These are phyloP conservation scores for Mycosarcoma mackinlayi DNA, from an alignment of 1,284 basidiomycete genomes.

Conservation along the genomic window DNA sequence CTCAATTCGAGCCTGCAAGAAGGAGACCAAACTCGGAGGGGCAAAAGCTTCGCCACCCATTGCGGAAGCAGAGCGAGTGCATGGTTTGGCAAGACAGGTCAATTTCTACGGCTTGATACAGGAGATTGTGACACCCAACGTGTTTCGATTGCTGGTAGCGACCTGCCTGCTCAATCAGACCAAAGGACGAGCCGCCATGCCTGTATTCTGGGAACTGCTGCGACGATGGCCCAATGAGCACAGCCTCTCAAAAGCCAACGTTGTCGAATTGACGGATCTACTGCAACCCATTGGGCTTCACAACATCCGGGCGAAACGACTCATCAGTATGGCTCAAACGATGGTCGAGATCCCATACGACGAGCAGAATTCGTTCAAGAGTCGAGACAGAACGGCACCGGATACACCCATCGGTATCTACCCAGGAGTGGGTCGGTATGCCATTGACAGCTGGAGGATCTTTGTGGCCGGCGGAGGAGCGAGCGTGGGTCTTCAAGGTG, in stretches of 20 bases:
- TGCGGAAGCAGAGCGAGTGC: constrained; percentile 20
- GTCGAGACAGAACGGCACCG: constrained; percentile 24
- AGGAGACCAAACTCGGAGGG: neutral
- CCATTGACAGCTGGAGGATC: constrained; percentile 43
- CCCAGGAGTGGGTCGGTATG: constrained; percentile 41
- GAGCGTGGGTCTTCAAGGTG: constrained; percentile 16
- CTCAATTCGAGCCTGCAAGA: neutral
- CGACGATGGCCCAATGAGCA: constrained; percentile 33
- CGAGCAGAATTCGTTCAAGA: constrained; percentile 23
- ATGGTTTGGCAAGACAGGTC: constrained; percentile 22
- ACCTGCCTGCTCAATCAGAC: constrained; percentile 49
- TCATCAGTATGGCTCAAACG: constrained; percentile 26
- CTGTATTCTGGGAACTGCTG: constrained; percentile 34
- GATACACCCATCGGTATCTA: constrained; percentile 34
- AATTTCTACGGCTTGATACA: constrained; percentile 48
- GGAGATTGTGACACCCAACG: constrained; percentile 40
- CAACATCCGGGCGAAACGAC: constrained; percentile 29
- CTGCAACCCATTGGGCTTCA: constrained; percentile 39
- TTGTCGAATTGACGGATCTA: constrained; percentile 22
- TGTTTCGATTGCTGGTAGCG: constrained; percentile 40
- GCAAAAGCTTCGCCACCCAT: neutral
- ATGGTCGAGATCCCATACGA: constrained; percentile 40
- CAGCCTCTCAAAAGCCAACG: constrained; percentile 19
- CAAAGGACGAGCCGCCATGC: constrained; percentile 37
- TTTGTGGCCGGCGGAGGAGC: constrained; percentile 35